These are phyloP conservation scores for Mytilinidion resinicola DNA, from an alignment of 495 filamentous ascomycete genomes.

Conservation along the genomic window DNA sequence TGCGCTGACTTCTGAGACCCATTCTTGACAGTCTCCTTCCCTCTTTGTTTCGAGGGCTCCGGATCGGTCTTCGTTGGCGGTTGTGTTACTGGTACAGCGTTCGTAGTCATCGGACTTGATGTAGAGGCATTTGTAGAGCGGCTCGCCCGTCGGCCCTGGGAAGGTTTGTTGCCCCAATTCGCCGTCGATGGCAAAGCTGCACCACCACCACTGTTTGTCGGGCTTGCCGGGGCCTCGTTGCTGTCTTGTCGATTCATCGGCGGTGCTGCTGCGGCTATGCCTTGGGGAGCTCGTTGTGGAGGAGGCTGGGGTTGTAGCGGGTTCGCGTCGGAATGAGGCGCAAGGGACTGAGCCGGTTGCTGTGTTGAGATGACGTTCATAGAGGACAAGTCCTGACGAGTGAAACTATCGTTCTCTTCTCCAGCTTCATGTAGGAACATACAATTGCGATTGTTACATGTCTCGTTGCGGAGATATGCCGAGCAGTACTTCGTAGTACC, in stretches of 20 bases:
- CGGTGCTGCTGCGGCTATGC: slow-evolving; percentile 53
- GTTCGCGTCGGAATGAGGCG: slow-evolving; percentile 33
- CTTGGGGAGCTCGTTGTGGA: slow-evolving; percentile 43
- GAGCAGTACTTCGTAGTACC: slow-evolving; percentile 99
- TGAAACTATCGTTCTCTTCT: slow-evolving; percentile 95
- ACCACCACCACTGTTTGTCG: slow-evolving; percentile 54
- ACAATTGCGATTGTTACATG: slow-evolving; percentile 87
- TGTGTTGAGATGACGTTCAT: slow-evolving; percentile 84
- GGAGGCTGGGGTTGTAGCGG: slow-evolving; percentile 46
- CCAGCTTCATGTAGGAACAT: slow-evolving; percentile 97
- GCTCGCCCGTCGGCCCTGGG: slow-evolving; percentile 66
- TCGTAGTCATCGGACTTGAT: slow-evolving; percentile 70
- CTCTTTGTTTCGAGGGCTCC: slow-evolving; percentile 1
- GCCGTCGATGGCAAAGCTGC: slow-evolving; percentile 87
- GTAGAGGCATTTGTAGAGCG: slow-evolving; percentile 69
- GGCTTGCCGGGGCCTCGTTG: slow-evolving; percentile 60
- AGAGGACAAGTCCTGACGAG: slow-evolving; percentile 89
- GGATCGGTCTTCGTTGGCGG: slow-evolving; percentile 18
- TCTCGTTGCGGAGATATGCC: slow-evolving; percentile 87
- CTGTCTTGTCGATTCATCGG: slow-evolving; percentile 67
- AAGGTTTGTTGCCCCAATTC: slow-evolving; percentile 81
- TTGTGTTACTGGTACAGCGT: slow-evolving; percentile 37
- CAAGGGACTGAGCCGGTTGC: slow-evolving; percentile 46
- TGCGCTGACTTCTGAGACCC: background rate
- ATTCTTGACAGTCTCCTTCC: background rate